Evolutionary conservation across 106 monocot species (phyloP), one percentile per base, ranked within the genome.

Genomic region (Narthecium ossifragum): DNA sequence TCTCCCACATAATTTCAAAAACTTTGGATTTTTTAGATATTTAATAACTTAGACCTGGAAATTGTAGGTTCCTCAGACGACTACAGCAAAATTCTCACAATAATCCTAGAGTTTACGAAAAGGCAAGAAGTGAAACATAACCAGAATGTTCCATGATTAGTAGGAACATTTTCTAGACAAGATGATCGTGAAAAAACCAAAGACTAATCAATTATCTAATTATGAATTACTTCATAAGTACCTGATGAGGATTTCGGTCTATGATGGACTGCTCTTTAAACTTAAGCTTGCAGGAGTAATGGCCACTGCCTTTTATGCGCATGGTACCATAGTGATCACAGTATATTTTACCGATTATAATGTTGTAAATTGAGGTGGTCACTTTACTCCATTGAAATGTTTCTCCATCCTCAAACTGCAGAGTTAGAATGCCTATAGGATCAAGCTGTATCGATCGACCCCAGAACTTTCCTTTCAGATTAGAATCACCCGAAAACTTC

Each of bases 281-380:
- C 51, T 92, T 92, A 58, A 92, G 78, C 45, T 92, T 92, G 73
- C 92, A 92, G 52, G 92, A 92, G 64, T 92, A 88, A 36, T 92
- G 72, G 26, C 81, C 81, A 66, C 58, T 88, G 39, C 92, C 92
- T 52, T 64, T 78, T 70, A 92, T 88, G 28, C 88, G 78, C 92
- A 92, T 92, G 1, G 92, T 85, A 59, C 92, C 92, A 82, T 92
- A 92, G 59, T 92, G 92, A 64, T 92, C 88, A 67, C 92, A 92
- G 34, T 92, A 92, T 26, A 92, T 88, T 73, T 92, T 92, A 24
- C 92, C 92, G 28, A 92, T 65, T 64, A 92, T 92, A 53, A 92
- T 92, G 60, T 92, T 92, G 57, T 92, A 92, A 52, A 92, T 92
- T 38, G 88, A 88, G 34, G 92, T 92, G 13, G 92, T 92, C 36